phyloP scores from a whole-genome alignment of 129 eudicot species.

The Erigeron canadensis region DNA sequence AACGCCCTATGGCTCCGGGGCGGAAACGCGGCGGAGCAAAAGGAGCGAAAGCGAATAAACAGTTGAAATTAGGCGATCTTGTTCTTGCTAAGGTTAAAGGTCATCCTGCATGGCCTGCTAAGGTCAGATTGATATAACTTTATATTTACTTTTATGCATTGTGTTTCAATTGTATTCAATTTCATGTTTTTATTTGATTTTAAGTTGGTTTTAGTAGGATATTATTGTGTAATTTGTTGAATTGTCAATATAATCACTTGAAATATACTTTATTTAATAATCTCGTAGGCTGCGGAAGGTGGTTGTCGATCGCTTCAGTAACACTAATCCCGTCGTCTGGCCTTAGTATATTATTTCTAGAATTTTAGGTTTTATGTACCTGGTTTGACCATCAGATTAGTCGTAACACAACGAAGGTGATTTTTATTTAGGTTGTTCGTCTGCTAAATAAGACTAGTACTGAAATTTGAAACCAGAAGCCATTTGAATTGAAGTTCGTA shows the following conservation, averaged over 20 bases:
- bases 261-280: slow-evolving; percentile 7
- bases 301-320: slow-evolving; percentile 15
- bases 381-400: slow-evolving; percentile 28
- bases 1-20: slow-evolving; percentile 80
- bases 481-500: slow-evolving; percentile 30
- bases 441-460: slow-evolving; percentile 25
- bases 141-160: slow-evolving; percentile 2
- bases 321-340: slow-evolving; percentile 31
- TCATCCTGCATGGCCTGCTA: slow-evolving; percentile 96
- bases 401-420: slow-evolving; percentile 21
- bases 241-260: slow-evolving; percentile 14
- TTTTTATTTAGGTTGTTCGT: slow-evolving; percentile 33
- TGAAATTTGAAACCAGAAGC: slow-evolving; percentile 31
- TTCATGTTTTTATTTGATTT: neutral
- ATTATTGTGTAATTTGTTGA: neutral
- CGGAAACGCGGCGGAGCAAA: slow-evolving; percentile 76
- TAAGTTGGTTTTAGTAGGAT: neutral
- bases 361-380: slow-evolving; percentile 10
- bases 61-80: slow-evolving; percentile 85
- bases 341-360: neutral
- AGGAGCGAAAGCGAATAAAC: slow-evolving; percentile 52
- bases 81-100: slow-evolving; percentile 98
- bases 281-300: slow-evolving; percentile 23
- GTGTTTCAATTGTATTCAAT: slow-evolving; percentile 16
- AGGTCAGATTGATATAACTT: slow-evolving; percentile 46